Evolutionary conservation across 805 yeast genomes (phyloP).

Genomic region (Ogataea neopini): DNA sequence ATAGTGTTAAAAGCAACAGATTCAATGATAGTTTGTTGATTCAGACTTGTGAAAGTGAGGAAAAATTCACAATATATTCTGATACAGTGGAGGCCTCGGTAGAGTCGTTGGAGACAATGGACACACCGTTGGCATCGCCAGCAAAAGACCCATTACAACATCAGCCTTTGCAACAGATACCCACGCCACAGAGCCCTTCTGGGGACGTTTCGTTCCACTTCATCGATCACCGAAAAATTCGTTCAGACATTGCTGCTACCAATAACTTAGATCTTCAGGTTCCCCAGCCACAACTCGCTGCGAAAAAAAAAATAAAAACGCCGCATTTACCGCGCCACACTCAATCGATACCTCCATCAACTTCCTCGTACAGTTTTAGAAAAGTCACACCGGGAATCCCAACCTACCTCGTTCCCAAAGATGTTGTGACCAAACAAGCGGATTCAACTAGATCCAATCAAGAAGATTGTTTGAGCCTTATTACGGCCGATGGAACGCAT

Average conservation of each 20-base stretch:
- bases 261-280: not conserved
- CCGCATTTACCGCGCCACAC: not conserved
- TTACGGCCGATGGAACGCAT: slow-evolving; percentile 13
- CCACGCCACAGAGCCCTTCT: not conserved
- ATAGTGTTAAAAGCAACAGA: slow-evolving; percentile 17
- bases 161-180: too few species aligned
- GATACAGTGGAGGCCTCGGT: too few species aligned
- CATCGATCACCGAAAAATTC: not conserved
- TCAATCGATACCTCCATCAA: not conserved
- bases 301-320: not conserved
- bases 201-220: not conserved
- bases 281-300: slow-evolving; percentile 4
- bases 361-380: slow-evolving; percentile 17
- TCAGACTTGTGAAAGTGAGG: not conserved
- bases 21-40: slow-evolving; percentile 8
- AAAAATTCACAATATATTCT: slow-evolving; percentile 18
- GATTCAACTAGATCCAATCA: not conserved
- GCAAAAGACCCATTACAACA: not conserved
- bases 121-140: too few species aligned
- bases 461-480: slow-evolving; percentile 3
- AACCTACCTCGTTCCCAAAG: slow-evolving; percentile 12
- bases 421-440: slow-evolving; percentile 3
- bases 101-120: too few species aligned
- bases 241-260: not conserved
- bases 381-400: slow-evolving; percentile 22